Percentiles rank a stretch among this genome's conserved stretches.
phyloP scores from a whole-genome alignment of 768 basidiomycete species.

The Kwoniella bestiolae region DNA sequence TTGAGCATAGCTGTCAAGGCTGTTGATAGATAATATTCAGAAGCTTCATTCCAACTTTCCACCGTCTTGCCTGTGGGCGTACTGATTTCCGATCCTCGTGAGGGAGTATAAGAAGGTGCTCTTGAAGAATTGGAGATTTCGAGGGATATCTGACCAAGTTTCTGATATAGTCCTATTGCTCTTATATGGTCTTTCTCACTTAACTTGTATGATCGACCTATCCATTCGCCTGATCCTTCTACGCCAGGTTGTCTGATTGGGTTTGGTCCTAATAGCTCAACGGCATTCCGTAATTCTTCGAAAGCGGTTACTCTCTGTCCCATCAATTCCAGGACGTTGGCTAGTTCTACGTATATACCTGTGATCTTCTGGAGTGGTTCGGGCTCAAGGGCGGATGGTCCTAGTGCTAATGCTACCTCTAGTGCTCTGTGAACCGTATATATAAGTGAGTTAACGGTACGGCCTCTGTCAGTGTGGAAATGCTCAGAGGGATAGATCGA shows the following conservation, averaged over 20 bases:
- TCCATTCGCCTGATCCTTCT: conserved; percentile 6
- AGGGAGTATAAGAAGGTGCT: not conserved
- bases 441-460: too few relatives aligned
- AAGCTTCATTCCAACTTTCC: conserved; percentile 36
- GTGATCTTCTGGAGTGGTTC: conserved; percentile 53
- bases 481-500: not conserved
- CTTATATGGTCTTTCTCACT: conserved; percentile 43
- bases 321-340: conserved; percentile 46
- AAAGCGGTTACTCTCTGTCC: conserved; percentile 47
- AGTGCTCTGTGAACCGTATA: conserved; percentile 31
- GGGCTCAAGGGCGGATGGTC: conserved; percentile 34
- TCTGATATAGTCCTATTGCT: conserved; percentile 51
- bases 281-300: conserved; percentile 38
- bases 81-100: not conserved
- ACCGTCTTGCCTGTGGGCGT: not conserved
- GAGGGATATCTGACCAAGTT: conserved; percentile 51
- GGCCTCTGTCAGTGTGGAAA: too few relatives aligned
- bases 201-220: conserved; percentile 6
- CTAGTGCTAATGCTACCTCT: conserved; percentile 44
- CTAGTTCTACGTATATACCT: conserved; percentile 50
- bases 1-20: conserved; percentile 46
- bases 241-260: conserved; percentile 19
- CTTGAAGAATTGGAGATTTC: conserved; percentile 21
- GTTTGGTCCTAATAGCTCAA: conserved; percentile 33
- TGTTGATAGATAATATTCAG: conserved; percentile 44